Evolutionary conservation across 2,329 filamentous ascomycete species (phyloP), one percentile per base, ranked within the genome.

Genomic region (Leptographium procerum): DNA sequence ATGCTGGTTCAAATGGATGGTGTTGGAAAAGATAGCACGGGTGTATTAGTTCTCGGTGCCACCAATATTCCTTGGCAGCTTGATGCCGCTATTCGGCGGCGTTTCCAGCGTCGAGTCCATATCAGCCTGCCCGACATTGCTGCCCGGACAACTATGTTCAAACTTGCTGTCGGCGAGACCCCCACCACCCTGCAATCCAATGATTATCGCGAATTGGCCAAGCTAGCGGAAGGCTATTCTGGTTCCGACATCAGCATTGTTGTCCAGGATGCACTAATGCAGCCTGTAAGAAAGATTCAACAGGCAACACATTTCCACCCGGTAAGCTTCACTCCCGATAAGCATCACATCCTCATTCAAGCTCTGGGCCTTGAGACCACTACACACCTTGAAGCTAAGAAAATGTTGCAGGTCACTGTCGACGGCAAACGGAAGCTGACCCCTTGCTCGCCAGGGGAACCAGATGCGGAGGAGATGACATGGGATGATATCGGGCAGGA

Each of bases 21-120:
- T 74, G 94, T 99, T 11, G 95, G 94, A 62, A 92, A 95, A 63
- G 94, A 99, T 72, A 92, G 88, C 62, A 91, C 88, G 67, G 94
- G 92, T 24, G 92, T 99, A 10, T 78, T 99, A 28, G 95, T 99
- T 47, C 82, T 99, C 4, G 94, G 94, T 61, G 94, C 94, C 57
- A 99, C 94, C 59, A 99, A 99, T 70, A 97, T 99, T 62, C 94
- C 94, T 22, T 99, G 94, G 94, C 92, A 99, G 77, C 81, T 99
- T 54, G 94, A 99, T 71, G 88, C 90, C 13, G 94, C 94, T 65
- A 99, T 99, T 66, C 86, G 94, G 65, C 84, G 94, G 72, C 89
- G 94, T 68, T 99, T 99, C 77, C 95, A 99, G 72, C 82, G 94
- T 66, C 82, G 94, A 74, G 91, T 99, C 31, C 94, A 99, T 72